A percentile compares a stretch with the other conserved stretches of the same genome.
phyloP scores from a whole-genome alignment of 2,329 filamentous ascomycete genomes.

The Aureobasidium sp. region DNA sequence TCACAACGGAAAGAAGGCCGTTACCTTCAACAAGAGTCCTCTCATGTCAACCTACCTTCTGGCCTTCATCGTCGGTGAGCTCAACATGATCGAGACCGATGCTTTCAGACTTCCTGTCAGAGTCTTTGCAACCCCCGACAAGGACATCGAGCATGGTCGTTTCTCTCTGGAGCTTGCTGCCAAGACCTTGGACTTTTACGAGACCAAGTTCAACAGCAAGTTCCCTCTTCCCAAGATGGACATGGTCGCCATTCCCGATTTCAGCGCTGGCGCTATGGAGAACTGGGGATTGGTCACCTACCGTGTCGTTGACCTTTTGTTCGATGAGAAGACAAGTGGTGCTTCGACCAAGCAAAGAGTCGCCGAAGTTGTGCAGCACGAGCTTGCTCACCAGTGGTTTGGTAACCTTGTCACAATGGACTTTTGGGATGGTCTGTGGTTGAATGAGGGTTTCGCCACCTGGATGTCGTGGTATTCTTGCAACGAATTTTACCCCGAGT shows the following conservation, averaged over 20 bases:
- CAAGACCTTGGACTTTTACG: conserved; percentile 86
- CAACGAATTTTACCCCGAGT: conserved; percentile 93
- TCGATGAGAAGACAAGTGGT: conserved; percentile 86
- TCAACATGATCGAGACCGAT: conserved; percentile 89
- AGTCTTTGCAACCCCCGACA: conserved; percentile 87
- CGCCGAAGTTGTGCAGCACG: conserved; percentile 92
- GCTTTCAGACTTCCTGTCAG: conserved; percentile 85
- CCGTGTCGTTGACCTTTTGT: conserved; percentile 80
- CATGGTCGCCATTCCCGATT: conserved; percentile 93
- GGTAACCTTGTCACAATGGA: conserved; percentile 97
- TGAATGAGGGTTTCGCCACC: conserved; percentile 88
- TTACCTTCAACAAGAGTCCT: conserved; percentile 87
- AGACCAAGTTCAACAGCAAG: conserved; percentile 81
- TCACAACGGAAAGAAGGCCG: conserved; percentile 66
- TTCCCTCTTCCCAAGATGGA: conserved; percentile 93
- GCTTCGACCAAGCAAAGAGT: conserved; percentile 87
- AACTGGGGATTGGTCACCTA: conserved; percentile 98
- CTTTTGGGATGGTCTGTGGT: conserved; percentile 89
- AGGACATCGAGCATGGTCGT: conserved; percentile 81
- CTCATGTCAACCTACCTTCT: conserved; percentile 95
- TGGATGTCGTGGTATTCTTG: conserved; percentile 94
- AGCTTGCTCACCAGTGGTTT: conserved; percentile 97
- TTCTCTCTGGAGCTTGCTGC: conserved; percentile 89
- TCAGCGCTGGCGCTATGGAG: conserved; percentile 94
- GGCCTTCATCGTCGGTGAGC: conserved; percentile 87